Conservation (phyloP, 2,329 filamentous ascomycete genomes). For the Aspergillus novofumigatus region DNA sequence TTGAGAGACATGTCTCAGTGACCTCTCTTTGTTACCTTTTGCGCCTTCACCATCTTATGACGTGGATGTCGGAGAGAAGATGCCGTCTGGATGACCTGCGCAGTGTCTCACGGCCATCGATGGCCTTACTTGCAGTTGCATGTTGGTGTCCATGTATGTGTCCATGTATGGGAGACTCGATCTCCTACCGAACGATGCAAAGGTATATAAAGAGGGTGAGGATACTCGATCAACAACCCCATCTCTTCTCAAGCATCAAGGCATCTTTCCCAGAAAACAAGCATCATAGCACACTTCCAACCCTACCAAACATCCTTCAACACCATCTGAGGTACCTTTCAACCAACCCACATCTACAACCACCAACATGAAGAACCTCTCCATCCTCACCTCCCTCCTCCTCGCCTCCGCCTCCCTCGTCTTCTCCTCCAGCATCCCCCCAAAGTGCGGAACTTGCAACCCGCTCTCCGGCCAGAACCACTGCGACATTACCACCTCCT, state of each 20-base stretch:
- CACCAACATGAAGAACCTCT: conserved; percentile 25
- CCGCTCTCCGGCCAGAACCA: conserved; percentile 36
- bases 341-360: conserved; percentile 12
- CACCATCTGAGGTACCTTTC: neutral
- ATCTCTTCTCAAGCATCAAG: neutral
- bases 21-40: neutral
- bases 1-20: neutral
- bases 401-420: conserved; percentile 22
- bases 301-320: neutral
- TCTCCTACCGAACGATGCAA: neutral
- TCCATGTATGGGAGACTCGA: neutral
- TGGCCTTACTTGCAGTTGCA: neutral
- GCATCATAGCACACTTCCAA: neutral
- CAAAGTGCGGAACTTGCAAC: conserved; percentile 37
- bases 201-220: conserved; percentile 1
- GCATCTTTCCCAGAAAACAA: neutral
- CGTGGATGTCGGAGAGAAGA: neutral
- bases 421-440: conserved; percentile 14
- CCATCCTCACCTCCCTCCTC: conserved; percentile 21
- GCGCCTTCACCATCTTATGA: neutral
- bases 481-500: conserved; percentile 43
- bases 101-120: neutral
- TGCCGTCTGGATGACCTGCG: neutral
- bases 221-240: neutral
- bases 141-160: neutral